Evolutionary conservation across 441 rosid species (phyloP), one percentile per base, ranked within the genome.

Genomic region (Pelargonium citronellum): DNA sequence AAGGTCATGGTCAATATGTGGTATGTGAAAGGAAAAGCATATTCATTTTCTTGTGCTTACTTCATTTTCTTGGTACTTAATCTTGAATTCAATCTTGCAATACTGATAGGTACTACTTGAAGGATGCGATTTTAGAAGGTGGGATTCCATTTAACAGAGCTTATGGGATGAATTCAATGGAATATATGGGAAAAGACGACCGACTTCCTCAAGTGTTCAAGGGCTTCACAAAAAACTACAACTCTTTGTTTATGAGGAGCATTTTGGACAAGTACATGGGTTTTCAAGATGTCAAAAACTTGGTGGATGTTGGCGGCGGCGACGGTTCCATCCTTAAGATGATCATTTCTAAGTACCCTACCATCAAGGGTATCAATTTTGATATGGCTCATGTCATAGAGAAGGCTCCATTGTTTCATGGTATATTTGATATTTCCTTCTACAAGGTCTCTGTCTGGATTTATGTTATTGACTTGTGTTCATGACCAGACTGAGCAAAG

Each of bases 301-400:
- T 87, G 77, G 84, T 80, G 12, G 89, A 88, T 77, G 84, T 81
- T 53, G 88, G 88, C 10, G 84, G 81, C 10, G 86, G 86, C 16
- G 71, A 76, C 41, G 88, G 93, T 11, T 83, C 81, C 49, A 27
- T 83, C 66, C 85, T 83, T 58, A 68, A 69, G 65, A 76, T 51
- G 79, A 82, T 88, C 58, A 63, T 80, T 49, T 81, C 83, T 41
- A 82, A 64, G 60, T 71, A 82, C 79, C 82, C 83, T 73, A 39
- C 73, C 27, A 71, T 77, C 47, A 80, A 80, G 81, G 86, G 83
- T 27, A 81, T 81, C 73, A 81, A 88, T 75, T 86, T 75, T 67
- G 87, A 86, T 70, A 71, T 83, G 73, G 75, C 88, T 4, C 17
- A 47, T 2, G 74, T 80, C 5, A 76, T 83, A 37, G 74, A 74